These are phyloP conservation scores for Albatrellus ellisii DNA, from an alignment of 768 basidiomycete genomes.

Conservation along the genomic window DNA sequence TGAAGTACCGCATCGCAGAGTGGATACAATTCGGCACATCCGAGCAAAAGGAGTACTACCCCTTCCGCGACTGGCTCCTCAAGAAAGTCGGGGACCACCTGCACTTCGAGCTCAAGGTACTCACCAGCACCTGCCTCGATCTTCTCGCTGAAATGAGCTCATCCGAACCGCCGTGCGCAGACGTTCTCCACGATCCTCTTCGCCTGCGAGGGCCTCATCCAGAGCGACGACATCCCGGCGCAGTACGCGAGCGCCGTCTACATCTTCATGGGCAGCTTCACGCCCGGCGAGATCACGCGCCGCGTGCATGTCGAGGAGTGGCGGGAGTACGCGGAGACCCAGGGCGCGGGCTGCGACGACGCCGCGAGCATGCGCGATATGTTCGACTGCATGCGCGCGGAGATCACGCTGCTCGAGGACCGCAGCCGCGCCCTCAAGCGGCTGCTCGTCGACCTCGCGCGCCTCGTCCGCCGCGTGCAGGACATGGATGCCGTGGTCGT, in stretches of 20 bases:
- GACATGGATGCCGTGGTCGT: not conserved
- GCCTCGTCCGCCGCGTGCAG: slow-evolving; percentile 6
- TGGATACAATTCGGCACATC: slow-evolving; percentile 10
- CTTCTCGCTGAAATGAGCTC: not conserved
- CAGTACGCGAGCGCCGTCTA: not conserved
- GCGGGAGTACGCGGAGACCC: slow-evolving; percentile 1
- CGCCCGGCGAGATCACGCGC: slow-evolving; percentile 10
- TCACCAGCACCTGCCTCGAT: not conserved
- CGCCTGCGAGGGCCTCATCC: slow-evolving; percentile 8
- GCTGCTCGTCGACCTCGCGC: slow-evolving; percentile 8
- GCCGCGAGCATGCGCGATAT: slow-evolving; percentile 8
- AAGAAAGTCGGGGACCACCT: slow-evolving; percentile 8
- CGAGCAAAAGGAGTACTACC: slow-evolving; percentile 10
- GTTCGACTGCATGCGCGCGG: slow-evolving; percentile 8
- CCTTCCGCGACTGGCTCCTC: slow-evolving; percentile 9
- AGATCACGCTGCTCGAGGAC: slow-evolving; percentile 5
- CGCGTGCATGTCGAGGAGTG: slow-evolving; percentile 9
- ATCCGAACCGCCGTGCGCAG: not conserved
- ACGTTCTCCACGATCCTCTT: slow-evolving; percentile 10
- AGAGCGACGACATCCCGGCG: slow-evolving; percentile 9
- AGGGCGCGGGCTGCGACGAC: not conserved
- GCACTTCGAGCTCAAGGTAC: slow-evolving; percentile 12
- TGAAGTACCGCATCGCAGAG: slow-evolving; percentile 12
- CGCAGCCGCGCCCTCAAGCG: slow-evolving; percentile 9
- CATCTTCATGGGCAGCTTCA: slow-evolving; percentile 11